Evolutionary conservation across 371 early-diverging fungal genomes (phyloP).

Genomic region (Mortierella sp.): DNA sequence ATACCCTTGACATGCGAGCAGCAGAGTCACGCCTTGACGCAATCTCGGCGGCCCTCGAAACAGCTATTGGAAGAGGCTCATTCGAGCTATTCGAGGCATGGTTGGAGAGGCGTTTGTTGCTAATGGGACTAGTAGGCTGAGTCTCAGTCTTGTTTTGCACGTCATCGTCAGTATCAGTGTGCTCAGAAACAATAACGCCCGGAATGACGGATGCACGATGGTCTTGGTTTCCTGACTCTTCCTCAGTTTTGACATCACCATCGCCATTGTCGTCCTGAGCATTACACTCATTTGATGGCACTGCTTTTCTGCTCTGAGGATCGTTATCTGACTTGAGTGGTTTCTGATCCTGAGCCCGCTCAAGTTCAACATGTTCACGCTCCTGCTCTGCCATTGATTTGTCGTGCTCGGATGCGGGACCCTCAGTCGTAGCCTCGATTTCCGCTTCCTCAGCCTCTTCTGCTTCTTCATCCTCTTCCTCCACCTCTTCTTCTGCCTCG

Average conservation of each 20-base stretch:
- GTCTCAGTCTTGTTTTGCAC: neutral
- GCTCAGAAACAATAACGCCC: constrained; percentile 42
- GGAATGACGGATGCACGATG: constrained; percentile 19
- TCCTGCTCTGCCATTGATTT: neutral
- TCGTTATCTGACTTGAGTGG: neutral
- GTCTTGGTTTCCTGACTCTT: neutral
- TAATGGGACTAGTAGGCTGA: constrained; percentile 10
- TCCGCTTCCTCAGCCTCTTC: constrained; percentile 49
- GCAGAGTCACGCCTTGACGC: constrained; percentile 26
- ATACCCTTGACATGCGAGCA: constrained; percentile 47
- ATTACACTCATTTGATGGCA: neutral
- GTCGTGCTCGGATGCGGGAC: neutral
- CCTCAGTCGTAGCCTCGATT: neutral
- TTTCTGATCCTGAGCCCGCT: neutral
- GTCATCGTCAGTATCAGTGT: constrained; percentile 4
- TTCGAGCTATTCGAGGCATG: constrained; percentile 5
- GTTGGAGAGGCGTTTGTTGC: constrained; percentile 9
- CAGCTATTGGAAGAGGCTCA: neutral
- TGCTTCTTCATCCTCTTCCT: too few relatives aligned
- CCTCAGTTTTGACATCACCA: constrained; percentile 1
- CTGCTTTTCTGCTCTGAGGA: too few relatives aligned
- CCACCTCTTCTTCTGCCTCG: constrained; percentile 44
- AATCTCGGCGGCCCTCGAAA: constrained; percentile 7
- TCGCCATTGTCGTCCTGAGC: constrained; percentile 15
- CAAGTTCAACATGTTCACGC: neutral